phyloP scores from a whole-genome alignment of 1,284 basidiomycete species.

The Pseudozyma sp. region DNA sequence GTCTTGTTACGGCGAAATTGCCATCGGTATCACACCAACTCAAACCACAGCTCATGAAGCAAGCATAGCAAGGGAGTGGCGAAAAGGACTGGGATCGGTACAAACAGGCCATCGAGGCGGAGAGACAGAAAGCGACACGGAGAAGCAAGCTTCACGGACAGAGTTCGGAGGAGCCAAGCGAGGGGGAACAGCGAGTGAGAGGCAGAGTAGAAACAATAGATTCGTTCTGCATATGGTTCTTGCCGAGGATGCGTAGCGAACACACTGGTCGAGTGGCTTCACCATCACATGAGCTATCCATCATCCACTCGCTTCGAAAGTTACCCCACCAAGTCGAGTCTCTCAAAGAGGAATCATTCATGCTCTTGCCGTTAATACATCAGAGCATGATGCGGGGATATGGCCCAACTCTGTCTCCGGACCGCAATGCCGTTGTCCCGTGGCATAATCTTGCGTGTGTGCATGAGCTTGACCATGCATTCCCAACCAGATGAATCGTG shows the following conservation, averaged over 20 bases:
- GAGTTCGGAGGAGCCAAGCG: background rate
- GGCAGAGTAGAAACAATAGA: background rate
- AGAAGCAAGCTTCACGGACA: too few species aligned
- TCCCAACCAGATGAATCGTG: background rate
- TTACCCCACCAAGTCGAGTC: background rate
- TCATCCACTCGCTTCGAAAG: background rate
- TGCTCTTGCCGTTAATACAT: constrained; percentile 5
- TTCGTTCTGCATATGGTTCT: background rate
- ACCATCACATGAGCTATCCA: background rate
- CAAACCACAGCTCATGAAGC: background rate
- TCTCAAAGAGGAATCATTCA: background rate
- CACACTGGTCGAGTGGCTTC: background rate
- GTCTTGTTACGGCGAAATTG: background rate
- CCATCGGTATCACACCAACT: background rate
- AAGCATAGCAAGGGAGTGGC: too few species aligned
- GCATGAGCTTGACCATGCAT: background rate
- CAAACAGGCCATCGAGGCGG: too few species aligned
- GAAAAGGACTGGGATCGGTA: too few species aligned
- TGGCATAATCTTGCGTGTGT: background rate
- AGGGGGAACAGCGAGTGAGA: background rate
- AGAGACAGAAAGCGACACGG: too few species aligned
- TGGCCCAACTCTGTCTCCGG: constrained; percentile 7
- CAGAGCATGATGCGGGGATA: background rate
- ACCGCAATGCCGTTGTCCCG: constrained; percentile 14
- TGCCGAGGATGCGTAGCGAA: background rate